A percentile compares a stretch with the other conserved stretches of the same genome.
phyloP scores from a whole-genome alignment of 1,139 yeast species.

The Starmera stellimalicola region DNA sequence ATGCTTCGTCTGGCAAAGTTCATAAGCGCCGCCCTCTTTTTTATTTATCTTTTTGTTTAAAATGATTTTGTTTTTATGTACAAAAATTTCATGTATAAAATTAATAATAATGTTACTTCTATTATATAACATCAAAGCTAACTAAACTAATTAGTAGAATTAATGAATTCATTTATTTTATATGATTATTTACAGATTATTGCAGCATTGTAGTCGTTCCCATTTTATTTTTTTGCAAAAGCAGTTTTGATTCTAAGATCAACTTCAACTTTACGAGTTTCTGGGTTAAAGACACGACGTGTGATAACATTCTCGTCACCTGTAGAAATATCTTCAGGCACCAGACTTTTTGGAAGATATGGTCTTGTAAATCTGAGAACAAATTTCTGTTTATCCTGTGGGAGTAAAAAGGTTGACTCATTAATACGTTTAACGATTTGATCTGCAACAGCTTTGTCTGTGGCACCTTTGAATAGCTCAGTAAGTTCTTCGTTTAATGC shows the following conservation, averaged over 20 bases:
- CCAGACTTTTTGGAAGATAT: slow-evolving; percentile 6
- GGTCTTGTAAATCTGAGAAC: slow-evolving; percentile 20
- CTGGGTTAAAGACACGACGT: neutral
- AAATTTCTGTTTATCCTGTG: slow-evolving; percentile 6
- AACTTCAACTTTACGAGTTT: neutral
- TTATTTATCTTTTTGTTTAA: neutral
- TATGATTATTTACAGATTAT: too few relatives aligned
- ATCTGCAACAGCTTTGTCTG: slow-evolving; percentile 24
- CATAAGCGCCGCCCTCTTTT: too few relatives aligned
- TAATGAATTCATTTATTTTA: too few relatives aligned
- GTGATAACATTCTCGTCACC: neutral
- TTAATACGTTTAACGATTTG: slow-evolving; percentile 25
- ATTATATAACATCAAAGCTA: too few relatives aligned
- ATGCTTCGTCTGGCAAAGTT: neutral
- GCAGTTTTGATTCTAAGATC: neutral
- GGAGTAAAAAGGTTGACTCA: slow-evolving; percentile 27
- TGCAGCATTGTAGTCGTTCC: too few relatives aligned
- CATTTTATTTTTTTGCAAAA: too few relatives aligned
- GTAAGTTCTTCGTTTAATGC: slow-evolving; percentile 23
- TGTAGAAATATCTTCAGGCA: neutral
- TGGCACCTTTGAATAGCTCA: slow-evolving; percentile 12
- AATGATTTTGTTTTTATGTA: neutral
- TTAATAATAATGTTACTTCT: too few relatives aligned
- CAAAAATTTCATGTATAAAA: too few relatives aligned
- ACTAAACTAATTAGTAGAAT: too few relatives aligned